Evolutionary conservation across 2,329 filamentous ascomycete species (phyloP).

Genomic region (Colletotrichum tofieldiae): DNA sequence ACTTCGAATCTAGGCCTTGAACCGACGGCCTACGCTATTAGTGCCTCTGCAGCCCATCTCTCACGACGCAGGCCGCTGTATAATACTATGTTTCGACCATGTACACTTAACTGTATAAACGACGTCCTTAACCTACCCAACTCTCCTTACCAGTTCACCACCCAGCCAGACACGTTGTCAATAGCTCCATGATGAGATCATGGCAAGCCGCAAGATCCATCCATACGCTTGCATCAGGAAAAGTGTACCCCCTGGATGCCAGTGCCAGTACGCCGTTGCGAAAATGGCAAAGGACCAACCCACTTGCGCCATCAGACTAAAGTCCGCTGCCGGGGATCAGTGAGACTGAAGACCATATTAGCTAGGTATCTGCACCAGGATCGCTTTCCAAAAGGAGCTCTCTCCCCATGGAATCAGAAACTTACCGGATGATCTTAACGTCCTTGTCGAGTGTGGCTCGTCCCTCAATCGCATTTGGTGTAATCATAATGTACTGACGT

Average conservation of each 20-base stretch:
- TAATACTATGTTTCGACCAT: constrained; percentile 9
- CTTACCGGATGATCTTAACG: constrained; percentile 83
- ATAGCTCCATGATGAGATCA: neutral
- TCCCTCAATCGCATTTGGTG: constrained; percentile 85
- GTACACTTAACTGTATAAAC: constrained; percentile 30
- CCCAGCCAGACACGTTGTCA: neutral
- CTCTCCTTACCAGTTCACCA: neutral
- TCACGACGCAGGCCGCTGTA: neutral
- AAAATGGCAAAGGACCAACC: neutral
- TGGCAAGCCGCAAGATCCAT: neutral
- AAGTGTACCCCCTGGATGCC: neutral
- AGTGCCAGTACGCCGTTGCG: neutral
- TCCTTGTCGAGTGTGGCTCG: constrained; percentile 73
- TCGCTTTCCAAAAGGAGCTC: neutral
- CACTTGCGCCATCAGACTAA: constrained; percentile 49
- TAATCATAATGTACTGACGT: constrained; percentile 96
- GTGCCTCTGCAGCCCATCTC: neutral
- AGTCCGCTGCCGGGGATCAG: constrained; percentile 72
- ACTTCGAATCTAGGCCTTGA: constrained; percentile 75
- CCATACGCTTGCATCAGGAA: neutral
- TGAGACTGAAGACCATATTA: constrained; percentile 61
- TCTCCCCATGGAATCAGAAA: constrained; percentile 8
- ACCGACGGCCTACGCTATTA: neutral
- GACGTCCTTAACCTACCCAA: neutral
- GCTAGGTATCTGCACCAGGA: constrained; percentile 26